Evolutionary conservation across 2,329 filamentous ascomycete species (phyloP).

Genomic region (Mycocentrospora acerina): DNA sequence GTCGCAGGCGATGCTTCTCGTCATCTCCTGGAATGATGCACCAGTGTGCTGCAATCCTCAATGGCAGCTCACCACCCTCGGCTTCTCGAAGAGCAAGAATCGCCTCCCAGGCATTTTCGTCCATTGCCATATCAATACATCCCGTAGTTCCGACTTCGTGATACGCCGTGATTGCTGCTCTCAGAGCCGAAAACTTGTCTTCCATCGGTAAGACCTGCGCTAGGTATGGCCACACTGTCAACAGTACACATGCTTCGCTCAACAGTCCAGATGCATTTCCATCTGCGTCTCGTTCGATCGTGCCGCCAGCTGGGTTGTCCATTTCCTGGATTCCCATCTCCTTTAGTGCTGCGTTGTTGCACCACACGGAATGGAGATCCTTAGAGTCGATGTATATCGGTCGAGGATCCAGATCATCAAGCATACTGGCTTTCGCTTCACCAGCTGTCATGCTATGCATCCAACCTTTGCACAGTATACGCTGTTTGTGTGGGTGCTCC

Average conservation of each 20-base stretch:
- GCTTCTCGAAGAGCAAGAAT: slow-evolving; percentile 45
- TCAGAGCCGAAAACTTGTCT: slow-evolving; percentile 52
- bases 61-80: slow-evolving; percentile 39
- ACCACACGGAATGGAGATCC: slow-evolving; percentile 60
- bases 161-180: slow-evolving; percentile 52
- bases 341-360: slow-evolving; percentile 53
- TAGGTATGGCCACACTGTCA: slow-evolving; percentile 58
- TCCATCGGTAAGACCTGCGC: slow-evolving; percentile 51
- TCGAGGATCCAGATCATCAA: slow-evolving; percentile 55
- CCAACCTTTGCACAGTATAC: slow-evolving; percentile 57
- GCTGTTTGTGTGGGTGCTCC: slow-evolving; percentile 47
- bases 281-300: slow-evolving; percentile 51
- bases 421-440: slow-evolving; percentile 51
- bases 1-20: slow-evolving; percentile 49
- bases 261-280: slow-evolving; percentile 56
- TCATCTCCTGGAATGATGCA: slow-evolving; percentile 52
- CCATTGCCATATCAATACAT: slow-evolving; percentile 61
- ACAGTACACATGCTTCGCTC: slow-evolving; percentile 56
- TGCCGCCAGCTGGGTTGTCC: slow-evolving; percentile 54
- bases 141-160: slow-evolving; percentile 56
- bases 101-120: slow-evolving; percentile 57
- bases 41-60: slow-evolving; percentile 60
- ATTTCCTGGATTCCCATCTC: slow-evolving; percentile 53
- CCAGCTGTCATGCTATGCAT: slow-evolving; percentile 58
- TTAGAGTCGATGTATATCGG: slow-evolving; percentile 60